Base-by-base conservation (phyloP, 2,329 filamentous ascomycete species). In the Monosporascus ibericus region DNA sequence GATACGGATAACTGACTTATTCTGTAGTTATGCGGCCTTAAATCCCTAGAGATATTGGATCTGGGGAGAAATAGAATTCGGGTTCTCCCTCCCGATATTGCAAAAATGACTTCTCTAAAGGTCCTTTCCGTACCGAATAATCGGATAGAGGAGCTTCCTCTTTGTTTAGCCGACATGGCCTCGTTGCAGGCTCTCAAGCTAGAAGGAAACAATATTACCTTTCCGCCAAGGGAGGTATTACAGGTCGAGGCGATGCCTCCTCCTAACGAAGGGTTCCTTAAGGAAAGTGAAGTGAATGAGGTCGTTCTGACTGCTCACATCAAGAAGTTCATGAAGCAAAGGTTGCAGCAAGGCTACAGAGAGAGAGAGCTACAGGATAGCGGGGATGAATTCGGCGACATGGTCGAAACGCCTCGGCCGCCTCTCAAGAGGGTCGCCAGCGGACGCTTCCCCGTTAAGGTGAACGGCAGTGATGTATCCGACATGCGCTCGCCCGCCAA, bases 121-220 rank as follows among this genome's bases (percentile, higher is more conserved):
- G 92, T 96, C 17, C 77, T 97, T 51, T 92, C 91, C 2, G 81
- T 96, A 37, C 87, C 89, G 60, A 89, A 88, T 65, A 96, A 96
- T 68, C 83, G 87, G 54, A 90, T 97, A 61, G 85, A 90, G 58
- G 86, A 92, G 60, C 75, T 97, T 18, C 92, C 92, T 1, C 73
- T 88, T 6, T 92, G 89, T 58, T 73, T 97, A 22, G 90, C 89
- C 51, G 91, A 96, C 58, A 95, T 96, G 88, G 85, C 81, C 52
- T 94, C 90, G 51, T 74, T 97, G 54, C 89, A 92, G 66, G 88
- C 95, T 59, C 77, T 97, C 52, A 96, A 95, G 69, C 82, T 96
- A 37, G 88, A 92, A 53, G 90, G 90, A 46, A 96, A 96, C 61
- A 89, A 89, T 8, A 81, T 96, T 53, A 81, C 79, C 53, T 92